Conservation (phyloP, 2,329 filamentous ascomycete genomes). For the Diaporthe aspalathi region DNA sequence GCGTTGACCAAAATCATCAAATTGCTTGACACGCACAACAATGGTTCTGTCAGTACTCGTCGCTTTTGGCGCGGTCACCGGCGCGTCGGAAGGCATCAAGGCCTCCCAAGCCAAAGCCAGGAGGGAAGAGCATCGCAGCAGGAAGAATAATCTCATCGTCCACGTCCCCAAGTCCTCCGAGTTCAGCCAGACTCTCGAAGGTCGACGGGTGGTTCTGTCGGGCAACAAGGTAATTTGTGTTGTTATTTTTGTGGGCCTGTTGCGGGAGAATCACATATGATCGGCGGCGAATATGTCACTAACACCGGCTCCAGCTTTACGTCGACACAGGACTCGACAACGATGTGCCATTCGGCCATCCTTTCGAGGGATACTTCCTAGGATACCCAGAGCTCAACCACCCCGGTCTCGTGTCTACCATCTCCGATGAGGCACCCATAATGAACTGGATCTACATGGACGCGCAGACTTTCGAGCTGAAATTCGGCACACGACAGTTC, state of each 20-base stretch:
- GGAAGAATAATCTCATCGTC: constrained; percentile 60
- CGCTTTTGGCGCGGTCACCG: constrained; percentile 57
- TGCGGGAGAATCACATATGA: not conserved
- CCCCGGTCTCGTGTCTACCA: constrained; percentile 60
- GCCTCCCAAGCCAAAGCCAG: constrained; percentile 58
- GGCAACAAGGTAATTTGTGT: constrained; percentile 52
- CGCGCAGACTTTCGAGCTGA: constrained; percentile 57
- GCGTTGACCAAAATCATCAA: constrained; percentile 5
- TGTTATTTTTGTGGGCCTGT: not conserved
- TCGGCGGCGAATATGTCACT: not conserved
- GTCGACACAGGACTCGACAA: constrained; percentile 55
- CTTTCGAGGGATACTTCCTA: constrained; percentile 67
- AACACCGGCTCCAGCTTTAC: constrained; percentile 51
- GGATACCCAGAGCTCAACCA: constrained; percentile 63
- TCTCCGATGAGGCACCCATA: constrained; percentile 59
- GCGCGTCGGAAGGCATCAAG: constrained; percentile 59
- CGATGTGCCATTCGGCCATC: constrained; percentile 55
- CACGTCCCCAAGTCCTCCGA: constrained; percentile 60
- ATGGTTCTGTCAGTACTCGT: constrained; percentile 49
- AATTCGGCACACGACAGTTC: constrained; percentile 57
- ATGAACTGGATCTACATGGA: constrained; percentile 64
- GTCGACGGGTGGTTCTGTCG: constrained; percentile 57
- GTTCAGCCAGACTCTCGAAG: constrained; percentile 56
- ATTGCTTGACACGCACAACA: not conserved
- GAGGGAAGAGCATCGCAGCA: constrained; percentile 59